phyloP scores from a whole-genome alignment of 208 protist genomes.

The Crithidia thermophila region DNA sequence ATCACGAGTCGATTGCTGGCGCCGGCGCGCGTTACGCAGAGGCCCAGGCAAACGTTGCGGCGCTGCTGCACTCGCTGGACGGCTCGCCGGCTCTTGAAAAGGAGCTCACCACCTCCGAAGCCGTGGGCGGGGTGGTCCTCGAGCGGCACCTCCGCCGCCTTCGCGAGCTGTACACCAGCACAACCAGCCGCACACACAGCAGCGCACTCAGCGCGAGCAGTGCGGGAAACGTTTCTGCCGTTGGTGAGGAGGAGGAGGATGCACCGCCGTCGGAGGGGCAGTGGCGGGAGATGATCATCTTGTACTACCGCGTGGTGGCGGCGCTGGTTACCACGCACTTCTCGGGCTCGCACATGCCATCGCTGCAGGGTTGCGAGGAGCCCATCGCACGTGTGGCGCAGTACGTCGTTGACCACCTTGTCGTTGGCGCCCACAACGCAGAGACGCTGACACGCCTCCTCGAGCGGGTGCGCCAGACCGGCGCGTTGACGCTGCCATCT shows the following conservation, averaged over 20 bases:
- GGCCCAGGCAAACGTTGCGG: slow-evolving; percentile 15
- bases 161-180: slow-evolving; percentile 15
- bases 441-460: slow-evolving; percentile 11
- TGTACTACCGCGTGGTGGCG: slow-evolving; percentile 44
- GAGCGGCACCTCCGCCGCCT: slow-evolving; percentile 24
- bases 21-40: too few species aligned
- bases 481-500: not conserved
- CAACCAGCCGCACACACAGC: not conserved
- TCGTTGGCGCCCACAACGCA: not conserved
- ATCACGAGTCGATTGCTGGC: too few species aligned
- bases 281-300: slow-evolving; percentile 22
- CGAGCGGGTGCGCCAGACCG: not conserved
- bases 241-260: too few species aligned
- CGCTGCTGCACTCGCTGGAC: slow-evolving; percentile 20
- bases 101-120: slow-evolving; percentile 13
- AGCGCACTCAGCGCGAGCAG: too few species aligned
- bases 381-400: slow-evolving; percentile 1
- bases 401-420: slow-evolving; percentile 21
- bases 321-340: slow-evolving; percentile 29
- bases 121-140: slow-evolving; percentile 17
- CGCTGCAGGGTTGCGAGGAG: slow-evolving; percentile 20
- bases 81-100: not conserved
- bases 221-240: too few species aligned
- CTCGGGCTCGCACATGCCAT: slow-evolving; percentile 21
- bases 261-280: not conserved